These are phyloP conservation scores for Trametes elegans DNA, from an alignment of 768 basidiomycete genomes.

Conservation along the genomic window DNA sequence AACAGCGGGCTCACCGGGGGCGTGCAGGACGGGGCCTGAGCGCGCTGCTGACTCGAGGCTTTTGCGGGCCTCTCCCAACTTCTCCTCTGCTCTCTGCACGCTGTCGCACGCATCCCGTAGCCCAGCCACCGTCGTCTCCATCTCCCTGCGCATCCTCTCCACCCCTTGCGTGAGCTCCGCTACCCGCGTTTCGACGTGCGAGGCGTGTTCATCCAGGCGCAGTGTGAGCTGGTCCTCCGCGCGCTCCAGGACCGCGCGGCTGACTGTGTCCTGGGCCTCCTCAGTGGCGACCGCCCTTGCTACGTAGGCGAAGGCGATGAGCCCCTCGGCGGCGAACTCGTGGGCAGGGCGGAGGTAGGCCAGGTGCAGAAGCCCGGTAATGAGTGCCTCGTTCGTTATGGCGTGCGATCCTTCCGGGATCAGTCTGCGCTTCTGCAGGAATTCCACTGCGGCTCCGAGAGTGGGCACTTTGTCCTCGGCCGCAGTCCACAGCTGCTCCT, in stretches of 20 bases:
- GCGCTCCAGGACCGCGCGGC: background rate
- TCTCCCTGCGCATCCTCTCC: background rate
- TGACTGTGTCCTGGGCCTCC: background rate
- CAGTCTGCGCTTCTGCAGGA: background rate
- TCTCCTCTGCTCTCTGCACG: background rate
- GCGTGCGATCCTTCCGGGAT: constrained; percentile 5
- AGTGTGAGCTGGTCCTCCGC: background rate
- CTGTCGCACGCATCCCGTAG: background rate
- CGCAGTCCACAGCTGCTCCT: background rate
- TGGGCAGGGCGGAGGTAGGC: background rate
- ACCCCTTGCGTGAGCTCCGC: background rate
- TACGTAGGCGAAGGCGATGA: constrained; percentile 5
- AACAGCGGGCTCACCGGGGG: background rate
- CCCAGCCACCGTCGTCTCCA: background rate
- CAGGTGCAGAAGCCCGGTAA: constrained; percentile 5
- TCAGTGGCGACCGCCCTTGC: background rate
- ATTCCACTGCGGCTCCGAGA: background rate
- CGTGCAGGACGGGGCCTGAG: background rate
- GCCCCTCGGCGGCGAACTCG: background rate
- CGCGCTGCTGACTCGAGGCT: background rate
- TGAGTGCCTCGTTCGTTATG: background rate
- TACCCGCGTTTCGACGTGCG: background rate
- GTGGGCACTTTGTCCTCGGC: background rate
- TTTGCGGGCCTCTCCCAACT: background rate
- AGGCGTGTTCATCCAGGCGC: constrained; percentile 1